phyloP scores from a whole-genome alignment of 2,329 filamentous ascomycete genomes.

The Trichothecium sympodiale region DNA sequence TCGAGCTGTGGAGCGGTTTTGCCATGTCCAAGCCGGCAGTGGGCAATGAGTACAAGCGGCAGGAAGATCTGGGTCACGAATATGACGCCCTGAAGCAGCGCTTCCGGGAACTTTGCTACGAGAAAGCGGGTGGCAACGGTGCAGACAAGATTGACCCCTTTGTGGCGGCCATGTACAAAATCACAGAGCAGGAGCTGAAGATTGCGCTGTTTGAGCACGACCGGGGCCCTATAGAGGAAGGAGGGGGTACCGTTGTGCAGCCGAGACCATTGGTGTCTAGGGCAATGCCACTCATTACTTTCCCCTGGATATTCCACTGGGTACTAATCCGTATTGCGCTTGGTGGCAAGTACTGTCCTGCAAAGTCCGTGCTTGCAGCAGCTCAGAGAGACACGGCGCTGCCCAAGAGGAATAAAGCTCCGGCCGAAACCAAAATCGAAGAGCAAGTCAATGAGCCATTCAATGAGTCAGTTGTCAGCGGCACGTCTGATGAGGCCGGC shows the following conservation, averaged over 20 bases:
- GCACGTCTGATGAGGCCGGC: not conserved
- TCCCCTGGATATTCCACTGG: slow-evolving; percentile 80
- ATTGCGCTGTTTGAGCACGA: slow-evolving; percentile 39
- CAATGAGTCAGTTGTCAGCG: not conserved
- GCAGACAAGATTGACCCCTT: slow-evolving; percentile 55
- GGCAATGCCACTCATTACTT: slow-evolving; percentile 74
- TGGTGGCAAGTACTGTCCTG: slow-evolving; percentile 13
- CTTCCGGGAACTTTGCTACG: slow-evolving; percentile 56
- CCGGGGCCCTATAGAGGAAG: slow-evolving; percentile 17
- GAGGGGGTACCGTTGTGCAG: slow-evolving; percentile 14
- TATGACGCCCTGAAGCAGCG: slow-evolving; percentile 54
- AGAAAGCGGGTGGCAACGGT: slow-evolving; percentile 49
- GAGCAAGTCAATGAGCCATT: not conserved
- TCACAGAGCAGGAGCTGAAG: slow-evolving; percentile 62
- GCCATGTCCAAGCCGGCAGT: slow-evolving; percentile 63
- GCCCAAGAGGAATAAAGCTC: not conserved
- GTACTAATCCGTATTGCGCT: slow-evolving; percentile 30
- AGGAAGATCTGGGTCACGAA: slow-evolving; percentile 69
- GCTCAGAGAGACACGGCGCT: not conserved
- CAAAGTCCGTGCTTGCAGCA: slow-evolving; percentile 4
- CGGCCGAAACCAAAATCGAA: not conserved
- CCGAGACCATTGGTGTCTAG: slow-evolving; percentile 12
- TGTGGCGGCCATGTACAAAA: slow-evolving; percentile 76
- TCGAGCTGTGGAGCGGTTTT: slow-evolving; percentile 85
- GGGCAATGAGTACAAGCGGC: slow-evolving; percentile 71